phyloP scores from a whole-genome alignment of 2,329 filamentous ascomycete genomes.

The Talaromyces sp. region DNA sequence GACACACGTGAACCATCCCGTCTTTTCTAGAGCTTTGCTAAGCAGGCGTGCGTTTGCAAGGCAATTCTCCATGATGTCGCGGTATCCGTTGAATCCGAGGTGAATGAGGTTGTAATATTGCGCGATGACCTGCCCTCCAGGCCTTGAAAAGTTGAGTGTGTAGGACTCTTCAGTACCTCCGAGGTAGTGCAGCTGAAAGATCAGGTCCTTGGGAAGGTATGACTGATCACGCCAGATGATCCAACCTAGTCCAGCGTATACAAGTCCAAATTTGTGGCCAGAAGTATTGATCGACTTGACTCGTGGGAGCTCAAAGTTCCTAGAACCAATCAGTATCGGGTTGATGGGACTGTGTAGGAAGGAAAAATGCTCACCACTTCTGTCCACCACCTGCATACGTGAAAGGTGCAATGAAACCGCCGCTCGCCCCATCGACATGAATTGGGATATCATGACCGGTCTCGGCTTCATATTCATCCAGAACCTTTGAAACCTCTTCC shows the following conservation, averaged over 20 bases:
- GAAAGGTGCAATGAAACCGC: slow-evolving; percentile 45
- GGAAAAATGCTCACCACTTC: slow-evolving; percentile 50
- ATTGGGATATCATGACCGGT: slow-evolving; percentile 66
- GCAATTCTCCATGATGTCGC: slow-evolving; percentile 61
- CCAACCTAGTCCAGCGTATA: slow-evolving; percentile 68
- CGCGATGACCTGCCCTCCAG: slow-evolving; percentile 65
- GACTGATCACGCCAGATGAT: slow-evolving; percentile 65
- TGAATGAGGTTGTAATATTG: slow-evolving; percentile 74
- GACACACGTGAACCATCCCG: slow-evolving; percentile 63
- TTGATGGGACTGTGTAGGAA: not conserved
- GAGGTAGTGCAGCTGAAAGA: slow-evolving; percentile 69
- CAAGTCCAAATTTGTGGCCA: slow-evolving; percentile 51
- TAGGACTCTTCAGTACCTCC: slow-evolving; percentile 69
- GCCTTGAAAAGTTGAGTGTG: slow-evolving; percentile 70
- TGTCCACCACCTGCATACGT: slow-evolving; percentile 35
- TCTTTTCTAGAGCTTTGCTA: slow-evolving; percentile 61
- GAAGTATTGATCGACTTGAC: slow-evolving; percentile 58
- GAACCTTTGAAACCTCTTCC: slow-evolving; percentile 62
- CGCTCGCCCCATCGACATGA: slow-evolving; percentile 44
- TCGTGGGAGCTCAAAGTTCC: slow-evolving; percentile 33
- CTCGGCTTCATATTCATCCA: slow-evolving; percentile 61
- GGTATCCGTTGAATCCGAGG: slow-evolving; percentile 64
- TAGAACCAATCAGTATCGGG: slow-evolving; percentile 29
- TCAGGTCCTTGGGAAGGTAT: slow-evolving; percentile 63
- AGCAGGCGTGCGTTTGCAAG: slow-evolving; percentile 63